Percentiles rank a stretch among this genome's conserved stretches.
Evolutionary conservation across 139 green algal genomes (phyloP).

Genomic region (Mychonastes homosphaera): DNA sequence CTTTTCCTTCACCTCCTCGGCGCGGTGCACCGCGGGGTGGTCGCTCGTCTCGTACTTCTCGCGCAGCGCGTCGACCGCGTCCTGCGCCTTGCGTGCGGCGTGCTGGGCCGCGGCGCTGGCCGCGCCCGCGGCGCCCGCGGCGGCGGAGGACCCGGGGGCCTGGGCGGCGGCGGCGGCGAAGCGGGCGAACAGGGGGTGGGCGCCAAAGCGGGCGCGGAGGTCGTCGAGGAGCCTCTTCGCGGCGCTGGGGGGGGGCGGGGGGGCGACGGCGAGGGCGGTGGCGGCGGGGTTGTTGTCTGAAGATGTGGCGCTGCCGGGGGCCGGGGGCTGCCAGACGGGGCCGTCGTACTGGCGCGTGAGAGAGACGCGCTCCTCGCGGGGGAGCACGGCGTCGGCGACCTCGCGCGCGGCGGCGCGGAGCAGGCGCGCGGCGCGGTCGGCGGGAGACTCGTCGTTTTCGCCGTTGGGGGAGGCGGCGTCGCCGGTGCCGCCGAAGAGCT

Average conservation of each 20-base stretch:
- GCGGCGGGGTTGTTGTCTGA: too few relatives aligned
- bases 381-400: slow-evolving; percentile 22
- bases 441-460: too few relatives aligned
- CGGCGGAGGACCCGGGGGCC: too few relatives aligned
- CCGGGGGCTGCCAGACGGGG: slow-evolving; percentile 8
- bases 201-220: slow-evolving; percentile 5
- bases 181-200: slow-evolving; percentile 19
- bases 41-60: slow-evolving; percentile 90
- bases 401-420: background rate
- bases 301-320: too few relatives aligned
- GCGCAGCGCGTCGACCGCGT: slow-evolving; percentile 71
- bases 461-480: too few relatives aligned
- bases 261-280: background rate
- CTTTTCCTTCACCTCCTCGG: slow-evolving; percentile 68
- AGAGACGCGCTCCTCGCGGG: slow-evolving; percentile 13
- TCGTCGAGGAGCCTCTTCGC: background rate
- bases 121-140: too few relatives aligned
- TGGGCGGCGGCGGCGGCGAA: too few relatives aligned
- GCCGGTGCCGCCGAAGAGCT: too few relatives aligned
- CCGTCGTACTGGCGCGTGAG: slow-evolving; percentile 12
- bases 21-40: slow-evolving; percentile 79
- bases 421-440: background rate
- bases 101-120: too few relatives aligned
- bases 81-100: slow-evolving; percentile 42
- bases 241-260: background rate